Percentiles rank a stretch among this genome's conserved stretches.
Conservation (phyloP, 2,329 filamentous ascomycete species). For the Westerdykella aurantiaca region DNA sequence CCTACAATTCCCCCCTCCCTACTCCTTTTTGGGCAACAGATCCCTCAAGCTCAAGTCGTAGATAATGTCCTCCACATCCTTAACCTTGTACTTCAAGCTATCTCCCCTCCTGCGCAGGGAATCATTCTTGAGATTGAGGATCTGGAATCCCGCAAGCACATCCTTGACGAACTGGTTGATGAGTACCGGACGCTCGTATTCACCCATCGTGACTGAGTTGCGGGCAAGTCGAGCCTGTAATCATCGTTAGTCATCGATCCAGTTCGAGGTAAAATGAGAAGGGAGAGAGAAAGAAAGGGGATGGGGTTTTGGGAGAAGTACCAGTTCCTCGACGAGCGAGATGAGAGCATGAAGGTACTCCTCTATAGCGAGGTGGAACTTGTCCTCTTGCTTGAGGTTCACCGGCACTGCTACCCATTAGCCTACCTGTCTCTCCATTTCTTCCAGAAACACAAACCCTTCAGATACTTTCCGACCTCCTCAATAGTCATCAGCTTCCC, state of each 20-base stretch:
- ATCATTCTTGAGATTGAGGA: conserved; percentile 97
- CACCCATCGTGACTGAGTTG: conserved; percentile 88
- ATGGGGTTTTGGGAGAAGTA: conserved; percentile 21
- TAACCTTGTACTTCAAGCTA: conserved; percentile 93
- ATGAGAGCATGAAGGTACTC: conserved; percentile 91
- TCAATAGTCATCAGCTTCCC: conserved; percentile 78
- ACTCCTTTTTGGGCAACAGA: conserved; percentile 49
- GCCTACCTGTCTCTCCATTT: background rate
- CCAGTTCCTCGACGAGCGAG: conserved; percentile 80
- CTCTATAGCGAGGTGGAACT: conserved; percentile 93
- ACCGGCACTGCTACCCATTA: conserved; percentile 62
- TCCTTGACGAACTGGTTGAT: conserved; percentile 94
- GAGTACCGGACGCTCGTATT: conserved; percentile 76
- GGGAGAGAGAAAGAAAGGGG: no score
- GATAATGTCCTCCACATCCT: conserved; percentile 96
- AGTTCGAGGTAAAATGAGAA: background rate
- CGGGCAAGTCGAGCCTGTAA: conserved; percentile 71
- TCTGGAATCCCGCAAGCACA: conserved; percentile 90
- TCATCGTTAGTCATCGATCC: conserved; percentile 5
- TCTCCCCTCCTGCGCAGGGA: conserved; percentile 80
- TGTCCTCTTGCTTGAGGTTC: conserved; percentile 82
- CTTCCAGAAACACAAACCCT: conserved; percentile 49
- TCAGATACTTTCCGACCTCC: conserved; percentile 72
- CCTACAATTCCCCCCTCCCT: conserved; percentile 1
- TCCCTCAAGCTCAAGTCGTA: conserved; percentile 90